A percentile compares a stretch with the other conserved stretches of the same genome.
Evolutionary conservation across 345 rosid species (phyloP).

Genomic region (Gossypioides kirkii): DNA sequence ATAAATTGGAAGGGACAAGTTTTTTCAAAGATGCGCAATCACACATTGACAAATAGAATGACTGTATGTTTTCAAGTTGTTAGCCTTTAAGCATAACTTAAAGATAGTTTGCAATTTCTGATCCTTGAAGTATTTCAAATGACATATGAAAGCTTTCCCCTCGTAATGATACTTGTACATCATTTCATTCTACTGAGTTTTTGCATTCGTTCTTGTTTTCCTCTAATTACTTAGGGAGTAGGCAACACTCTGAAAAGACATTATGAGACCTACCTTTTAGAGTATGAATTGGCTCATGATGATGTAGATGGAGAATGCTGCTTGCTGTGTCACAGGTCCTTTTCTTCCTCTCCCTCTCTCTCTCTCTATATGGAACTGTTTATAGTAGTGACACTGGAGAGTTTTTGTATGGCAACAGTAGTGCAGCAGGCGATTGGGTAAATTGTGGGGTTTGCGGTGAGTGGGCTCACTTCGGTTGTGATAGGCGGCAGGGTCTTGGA

Average conservation of each 20-base stretch:
- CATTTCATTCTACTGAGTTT: neutral
- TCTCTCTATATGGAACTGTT: neutral
- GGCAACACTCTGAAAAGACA: slow-evolving; percentile 94
- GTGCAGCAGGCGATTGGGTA: slow-evolving; percentile 99
- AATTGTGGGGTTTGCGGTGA: slow-evolving; percentile 98
- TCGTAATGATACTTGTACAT: neutral
- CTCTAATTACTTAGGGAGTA: slow-evolving; percentile 59
- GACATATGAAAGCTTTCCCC: neutral
- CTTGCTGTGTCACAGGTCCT: slow-evolving; percentile 83
- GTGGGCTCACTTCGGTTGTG: slow-evolving; percentile 99
- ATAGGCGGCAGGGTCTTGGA: slow-evolving; percentile 94
- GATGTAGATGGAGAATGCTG: slow-evolving; percentile 99
- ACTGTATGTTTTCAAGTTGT: slow-evolving; percentile 55
- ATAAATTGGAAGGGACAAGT: slow-evolving; percentile 99
- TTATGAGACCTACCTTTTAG: slow-evolving; percentile 93
- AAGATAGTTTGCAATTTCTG: neutral
- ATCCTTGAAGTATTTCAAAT: neutral
- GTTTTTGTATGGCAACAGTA: slow-evolving; percentile 52
- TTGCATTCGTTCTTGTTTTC: neutral
- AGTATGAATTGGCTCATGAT: slow-evolving; percentile 95
- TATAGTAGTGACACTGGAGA: slow-evolving; percentile 16
- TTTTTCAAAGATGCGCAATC: slow-evolving; percentile 99
- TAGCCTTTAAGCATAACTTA: neutral
- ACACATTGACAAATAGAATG: slow-evolving; percentile 94
- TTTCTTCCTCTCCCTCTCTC: slow-evolving; percentile 10